Conservation (phyloP, 306 rosid genomes). For the Abrus pulchellus region DNA sequence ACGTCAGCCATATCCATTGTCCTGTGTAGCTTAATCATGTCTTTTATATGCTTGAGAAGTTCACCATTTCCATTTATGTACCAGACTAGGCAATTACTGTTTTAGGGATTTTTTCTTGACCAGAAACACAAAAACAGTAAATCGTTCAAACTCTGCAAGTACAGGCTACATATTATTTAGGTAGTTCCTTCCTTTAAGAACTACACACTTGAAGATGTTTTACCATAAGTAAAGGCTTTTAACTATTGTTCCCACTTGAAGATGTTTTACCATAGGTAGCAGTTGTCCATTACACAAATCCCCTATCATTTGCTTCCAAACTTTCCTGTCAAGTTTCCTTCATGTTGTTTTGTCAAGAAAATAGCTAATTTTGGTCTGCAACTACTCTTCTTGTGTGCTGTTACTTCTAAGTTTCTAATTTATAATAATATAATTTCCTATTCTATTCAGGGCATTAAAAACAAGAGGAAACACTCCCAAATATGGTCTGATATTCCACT, state of each 20-base stretch:
- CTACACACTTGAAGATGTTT: slow-evolving; percentile 9
- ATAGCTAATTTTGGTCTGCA: background rate
- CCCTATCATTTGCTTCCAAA: background rate
- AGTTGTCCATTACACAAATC: background rate
- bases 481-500: slow-evolving; percentile 84
- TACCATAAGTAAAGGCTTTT: background rate
- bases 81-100: slow-evolving; percentile 61
- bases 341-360: background rate
- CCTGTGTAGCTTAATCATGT: slow-evolving; percentile 75
- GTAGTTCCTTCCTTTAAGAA: slow-evolving; percentile 7
- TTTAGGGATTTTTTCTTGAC: slow-evolving; percentile 64
- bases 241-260: background rate
- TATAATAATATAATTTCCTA: slow-evolving; percentile 2
- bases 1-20: slow-evolving; percentile 76
- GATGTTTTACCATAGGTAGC: background rate
- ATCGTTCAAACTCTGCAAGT: background rate
- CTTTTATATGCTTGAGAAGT: slow-evolving; percentile 77
- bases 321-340: background rate
- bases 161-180: background rate
- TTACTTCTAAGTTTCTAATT: slow-evolving; percentile 1
- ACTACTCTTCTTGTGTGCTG: background rate
- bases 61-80: slow-evolving; percentile 78
- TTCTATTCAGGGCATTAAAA: slow-evolving; percentile 75
- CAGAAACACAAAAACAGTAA: slow-evolving; percentile 6
- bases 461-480: slow-evolving; percentile 91